Base-by-base conservation (phyloP, 805 yeast genomes). In the Sugiyamaella floridensis region DNA sequence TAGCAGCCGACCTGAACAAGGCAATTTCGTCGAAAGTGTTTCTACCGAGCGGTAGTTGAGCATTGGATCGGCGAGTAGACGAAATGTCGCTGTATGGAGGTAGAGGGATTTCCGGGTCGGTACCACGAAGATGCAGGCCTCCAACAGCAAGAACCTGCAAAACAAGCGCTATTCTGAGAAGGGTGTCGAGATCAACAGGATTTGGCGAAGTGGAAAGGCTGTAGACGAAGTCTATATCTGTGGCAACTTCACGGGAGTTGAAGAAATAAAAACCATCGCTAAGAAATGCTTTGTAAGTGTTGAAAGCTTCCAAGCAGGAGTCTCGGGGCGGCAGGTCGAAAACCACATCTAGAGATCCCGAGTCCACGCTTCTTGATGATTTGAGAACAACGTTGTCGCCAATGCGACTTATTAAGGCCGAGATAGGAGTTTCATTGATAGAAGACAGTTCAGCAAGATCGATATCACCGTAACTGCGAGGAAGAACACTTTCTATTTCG, bases 261-360 rank as follows among this genome's bases (percentile, higher is more conserved):
- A 58, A 53, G 40, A 58, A 60, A 47, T 60, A 60, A 41, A 58
- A 60, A 44, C 62, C 54, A 6, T 52, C 58, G 15, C 57, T 48
- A 14, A 60, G 37, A 41, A 50, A 59, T 11, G 44, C 42, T 12
- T 56, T 50, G 29, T 58, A 60, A 15, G 45, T 49, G 6, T 42
- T 49, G 16, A 48, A 43, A 22, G 55, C 59, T 10, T 37, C 46
- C 9, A 55, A 43, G 12, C 60, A 60, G 15, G 50, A 46, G 4
- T 55, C 55, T 15, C 53, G 50, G 4, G 55, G 18, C 1, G 64
- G 63, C 28, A 60, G 48, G 5, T 48, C 50, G 22, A 59, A 49
- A 9, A 28, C 49, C 1, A 43, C 22, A 10, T 45, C 49, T 16
- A 51, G 34, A 28, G 40, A 18, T n/a, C 45, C 49, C 19, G 37